These are phyloP conservation scores for Sclerotinia nivalis DNA, from an alignment of 2,329 filamentous ascomycete genomes.

Conservation along the genomic window DNA sequence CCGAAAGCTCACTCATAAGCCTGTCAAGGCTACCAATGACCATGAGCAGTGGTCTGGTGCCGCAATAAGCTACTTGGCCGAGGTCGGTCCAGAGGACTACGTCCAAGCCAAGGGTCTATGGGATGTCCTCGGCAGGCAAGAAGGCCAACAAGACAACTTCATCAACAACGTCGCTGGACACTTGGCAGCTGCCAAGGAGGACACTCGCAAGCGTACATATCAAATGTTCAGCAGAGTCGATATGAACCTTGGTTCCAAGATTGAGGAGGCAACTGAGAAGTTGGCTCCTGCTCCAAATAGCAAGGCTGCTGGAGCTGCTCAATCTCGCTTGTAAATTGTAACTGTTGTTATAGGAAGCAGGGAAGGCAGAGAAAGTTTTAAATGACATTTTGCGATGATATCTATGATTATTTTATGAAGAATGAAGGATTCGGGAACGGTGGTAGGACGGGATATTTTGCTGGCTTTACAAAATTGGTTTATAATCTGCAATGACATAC, in stretches of 20 bases:
- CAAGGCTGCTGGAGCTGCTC: conserved; percentile 20
- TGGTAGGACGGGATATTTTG: background rate
- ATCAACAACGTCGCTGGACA: conserved; percentile 60
- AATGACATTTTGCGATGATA: conserved; percentile 6
- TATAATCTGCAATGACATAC: conserved; percentile 14
- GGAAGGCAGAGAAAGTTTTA: background rate
- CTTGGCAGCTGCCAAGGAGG: conserved; percentile 53
- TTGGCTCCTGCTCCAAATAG: conserved; percentile 28
- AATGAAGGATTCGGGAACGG: background rate
- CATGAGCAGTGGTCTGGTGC: conserved; percentile 53
- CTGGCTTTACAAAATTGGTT: conserved; percentile 1
- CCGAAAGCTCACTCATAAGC: conserved; percentile 48
- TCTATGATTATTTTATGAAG: conserved; percentile 14
- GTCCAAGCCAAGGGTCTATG: conserved; percentile 42
- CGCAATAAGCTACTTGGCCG: conserved; percentile 49
- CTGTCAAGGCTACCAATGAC: conserved; percentile 45
- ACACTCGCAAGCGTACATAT: conserved; percentile 59
- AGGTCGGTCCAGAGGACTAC: conserved; percentile 42
- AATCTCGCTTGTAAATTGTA: conserved; percentile 23
- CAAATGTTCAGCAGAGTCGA: conserved; percentile 62
- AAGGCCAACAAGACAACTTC: conserved; percentile 62
- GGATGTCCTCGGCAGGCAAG: conserved; percentile 45
- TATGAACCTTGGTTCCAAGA: conserved; percentile 51
- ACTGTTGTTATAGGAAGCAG: background rate
- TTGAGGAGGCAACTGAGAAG: conserved; percentile 54